Percentiles rank a stretch among this genome's conserved stretches.
Conservation (phyloP, 495 filamentous ascomycete species). For the Aspergillus coremiiformis region DNA sequence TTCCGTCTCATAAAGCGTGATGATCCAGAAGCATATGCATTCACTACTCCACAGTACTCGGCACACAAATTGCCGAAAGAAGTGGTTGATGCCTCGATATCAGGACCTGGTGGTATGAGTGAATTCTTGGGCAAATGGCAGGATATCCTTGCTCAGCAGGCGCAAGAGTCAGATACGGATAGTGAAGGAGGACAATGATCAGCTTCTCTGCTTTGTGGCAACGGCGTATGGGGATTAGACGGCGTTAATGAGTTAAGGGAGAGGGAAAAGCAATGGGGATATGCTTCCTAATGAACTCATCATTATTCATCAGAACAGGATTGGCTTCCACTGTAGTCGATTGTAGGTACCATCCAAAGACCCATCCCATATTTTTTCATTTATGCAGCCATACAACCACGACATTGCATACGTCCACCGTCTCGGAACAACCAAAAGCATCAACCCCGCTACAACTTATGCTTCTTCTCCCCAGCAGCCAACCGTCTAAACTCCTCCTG, state of each 20-base stretch:
- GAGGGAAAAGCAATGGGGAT: not conserved
- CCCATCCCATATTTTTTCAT: too few species aligned
- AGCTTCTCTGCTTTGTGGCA: not conserved
- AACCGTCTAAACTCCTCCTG: conserved; percentile 75
- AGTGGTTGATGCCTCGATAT: conserved; percentile 80
- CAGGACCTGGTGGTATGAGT: conserved; percentile 58
- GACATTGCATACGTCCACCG: too few species aligned
- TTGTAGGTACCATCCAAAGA: too few species aligned
- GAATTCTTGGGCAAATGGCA: conserved; percentile 88
- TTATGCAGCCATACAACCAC: too few species aligned
- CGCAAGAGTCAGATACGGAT: conserved; percentile 41
- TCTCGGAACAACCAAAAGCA: not conserved
- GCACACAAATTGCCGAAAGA: conserved; percentile 94
- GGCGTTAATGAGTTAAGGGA: conserved; percentile 9
- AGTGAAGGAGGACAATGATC: conserved; percentile 34
- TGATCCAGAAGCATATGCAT: conserved; percentile 80
- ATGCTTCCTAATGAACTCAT: not conserved
- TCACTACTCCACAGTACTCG: conserved; percentile 80
- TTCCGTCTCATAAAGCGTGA: conserved; percentile 73
- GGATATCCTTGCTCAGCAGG: conserved; percentile 57
- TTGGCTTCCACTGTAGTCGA: not conserved
- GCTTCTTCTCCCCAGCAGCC: conserved; percentile 61
- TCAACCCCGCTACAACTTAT: conserved; percentile 62
- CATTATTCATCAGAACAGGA: not conserved
- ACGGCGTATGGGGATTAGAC: not conserved